Evolutionary conservation across 2,329 filamentous ascomycete genomes (phyloP).

Genomic region (Penicillium psychrosexuale): DNA sequence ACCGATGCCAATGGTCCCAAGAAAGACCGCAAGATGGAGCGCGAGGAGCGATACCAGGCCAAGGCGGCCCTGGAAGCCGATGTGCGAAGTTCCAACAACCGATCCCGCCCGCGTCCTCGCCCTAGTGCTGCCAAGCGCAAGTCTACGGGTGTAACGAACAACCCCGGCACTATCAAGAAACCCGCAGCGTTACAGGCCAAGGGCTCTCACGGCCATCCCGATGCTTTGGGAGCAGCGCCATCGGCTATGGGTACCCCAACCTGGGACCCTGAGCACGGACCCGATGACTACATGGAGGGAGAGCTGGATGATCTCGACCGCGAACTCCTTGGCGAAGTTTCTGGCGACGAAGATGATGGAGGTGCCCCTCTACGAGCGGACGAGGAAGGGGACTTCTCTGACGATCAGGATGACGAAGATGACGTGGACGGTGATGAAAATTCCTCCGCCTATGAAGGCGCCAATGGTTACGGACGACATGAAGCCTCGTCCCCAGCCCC

Average conservation of each 20-base stretch:
- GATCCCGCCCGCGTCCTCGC: constrained; percentile 20
- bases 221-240: constrained; percentile 15
- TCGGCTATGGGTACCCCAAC: constrained; percentile 24
- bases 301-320: constrained; percentile 41
- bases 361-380: constrained; percentile 18
- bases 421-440: constrained; percentile 29
- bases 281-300: constrained; percentile 30
- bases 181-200: constrained; percentile 26
- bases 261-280: constrained; percentile 23
- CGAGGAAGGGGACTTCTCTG: constrained; percentile 32
- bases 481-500: constrained; percentile 31
- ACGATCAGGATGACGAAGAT: constrained; percentile 36
- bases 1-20: constrained; percentile 41
- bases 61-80: constrained; percentile 24
- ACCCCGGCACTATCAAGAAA: constrained; percentile 22
- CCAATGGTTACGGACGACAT: constrained; percentile 34
- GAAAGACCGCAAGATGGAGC: constrained; percentile 37
- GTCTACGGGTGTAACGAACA: constrained; percentile 21
- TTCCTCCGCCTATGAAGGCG: constrained; percentile 31
- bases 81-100: constrained; percentile 19
- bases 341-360: constrained; percentile 34
- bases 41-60: constrained; percentile 38
- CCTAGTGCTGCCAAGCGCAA: constrained; percentile 31
- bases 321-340: constrained; percentile 37
- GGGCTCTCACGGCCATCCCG: constrained; percentile 23